phyloP scores from a whole-genome alignment of 2,329 filamentous ascomycete genomes.

The Aspergillus sojae region DNA sequence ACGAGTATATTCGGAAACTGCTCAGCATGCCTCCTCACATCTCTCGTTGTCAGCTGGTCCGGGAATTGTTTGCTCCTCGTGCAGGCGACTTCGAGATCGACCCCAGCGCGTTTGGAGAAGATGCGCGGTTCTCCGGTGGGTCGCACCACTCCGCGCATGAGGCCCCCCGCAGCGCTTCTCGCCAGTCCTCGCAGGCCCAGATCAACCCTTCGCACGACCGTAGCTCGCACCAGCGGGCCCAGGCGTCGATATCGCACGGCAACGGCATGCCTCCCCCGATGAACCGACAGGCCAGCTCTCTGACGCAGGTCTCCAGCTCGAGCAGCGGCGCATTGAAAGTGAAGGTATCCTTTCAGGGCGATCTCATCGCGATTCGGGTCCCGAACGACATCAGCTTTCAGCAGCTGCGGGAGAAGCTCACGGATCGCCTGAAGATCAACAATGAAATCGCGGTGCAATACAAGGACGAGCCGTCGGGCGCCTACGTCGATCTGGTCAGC shows the following conservation, averaged over 20 bases:
- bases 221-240: conserved; percentile 43
- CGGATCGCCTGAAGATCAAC: conserved; percentile 77
- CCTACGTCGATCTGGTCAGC: conserved; percentile 73
- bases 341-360: conserved; percentile 91
- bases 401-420: conserved; percentile 80
- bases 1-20: conserved; percentile 93
- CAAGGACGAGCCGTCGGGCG: conserved; percentile 78
- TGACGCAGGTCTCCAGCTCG: conserved; percentile 49
- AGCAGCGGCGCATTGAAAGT: conserved; percentile 73
- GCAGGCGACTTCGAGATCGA: conserved; percentile 94
- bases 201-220: conserved; percentile 54
- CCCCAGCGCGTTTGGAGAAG: conserved; percentile 63
- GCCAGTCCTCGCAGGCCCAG: conserved; percentile 67
- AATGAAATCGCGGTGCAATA: conserved; percentile 81
- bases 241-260: conserved; percentile 34
- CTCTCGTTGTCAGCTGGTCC: conserved; percentile 78
- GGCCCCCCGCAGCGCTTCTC: conserved; percentile 61
- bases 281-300: conserved; percentile 56
- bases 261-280: conserved; percentile 47
- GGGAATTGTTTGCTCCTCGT: conserved; percentile 86
- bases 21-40: conserved; percentile 83
- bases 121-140: conserved; percentile 73
- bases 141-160: conserved; percentile 68
- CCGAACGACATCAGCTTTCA: conserved; percentile 76
- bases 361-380: conserved; percentile 88